Conservation (phyloP, 1,284 basidiomycete species). For the Cryptococcus deneoformans region DNA sequence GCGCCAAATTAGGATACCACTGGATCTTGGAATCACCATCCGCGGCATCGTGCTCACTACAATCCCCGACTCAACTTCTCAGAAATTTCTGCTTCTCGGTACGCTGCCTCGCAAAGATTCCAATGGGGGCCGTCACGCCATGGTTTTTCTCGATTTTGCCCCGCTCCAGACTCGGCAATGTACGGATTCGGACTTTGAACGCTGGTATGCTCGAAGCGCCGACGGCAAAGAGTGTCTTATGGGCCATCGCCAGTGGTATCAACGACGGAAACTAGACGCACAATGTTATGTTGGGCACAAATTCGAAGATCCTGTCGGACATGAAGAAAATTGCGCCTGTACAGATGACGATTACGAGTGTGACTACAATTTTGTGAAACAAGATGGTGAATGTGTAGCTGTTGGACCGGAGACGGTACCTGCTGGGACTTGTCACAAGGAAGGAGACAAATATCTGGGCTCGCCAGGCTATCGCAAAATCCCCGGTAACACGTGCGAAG, state of each 20-base stretch:
- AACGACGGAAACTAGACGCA: constrained; percentile 74
- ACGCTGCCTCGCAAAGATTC: constrained; percentile 66
- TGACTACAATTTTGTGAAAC: constrained; percentile 56
- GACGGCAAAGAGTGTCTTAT: constrained; percentile 78
- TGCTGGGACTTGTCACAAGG: constrained; percentile 65
- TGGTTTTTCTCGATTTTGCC: constrained; percentile 82
- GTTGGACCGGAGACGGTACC: constrained; percentile 84
- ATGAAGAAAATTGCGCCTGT: constrained; percentile 82
- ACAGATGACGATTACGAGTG: constrained; percentile 90
- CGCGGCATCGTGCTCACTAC: constrained; percentile 76
- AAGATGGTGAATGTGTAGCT: constrained; percentile 69
- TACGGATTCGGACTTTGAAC: constrained; percentile 70
- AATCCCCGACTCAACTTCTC: constrained; percentile 86
- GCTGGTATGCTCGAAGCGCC: constrained; percentile 74
- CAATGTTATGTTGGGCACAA: constrained; percentile 92
- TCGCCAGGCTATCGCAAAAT: constrained; percentile 91
- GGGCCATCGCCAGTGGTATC: constrained; percentile 98
- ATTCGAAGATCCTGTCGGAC: constrained; percentile 76
- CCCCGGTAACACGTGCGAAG: constrained; percentile 85
- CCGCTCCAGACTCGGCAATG: constrained; percentile 69
- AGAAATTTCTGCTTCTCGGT: constrained; percentile 81
- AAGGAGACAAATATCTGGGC: constrained; percentile 69
- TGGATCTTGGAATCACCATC: constrained; percentile 67
- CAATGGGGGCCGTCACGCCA: constrained; percentile 63
- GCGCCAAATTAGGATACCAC: constrained; percentile 59